Evolutionary conservation across 2,329 filamentous ascomycete genomes (phyloP).

Genomic region (Curvularia hawaiiensis): DNA sequence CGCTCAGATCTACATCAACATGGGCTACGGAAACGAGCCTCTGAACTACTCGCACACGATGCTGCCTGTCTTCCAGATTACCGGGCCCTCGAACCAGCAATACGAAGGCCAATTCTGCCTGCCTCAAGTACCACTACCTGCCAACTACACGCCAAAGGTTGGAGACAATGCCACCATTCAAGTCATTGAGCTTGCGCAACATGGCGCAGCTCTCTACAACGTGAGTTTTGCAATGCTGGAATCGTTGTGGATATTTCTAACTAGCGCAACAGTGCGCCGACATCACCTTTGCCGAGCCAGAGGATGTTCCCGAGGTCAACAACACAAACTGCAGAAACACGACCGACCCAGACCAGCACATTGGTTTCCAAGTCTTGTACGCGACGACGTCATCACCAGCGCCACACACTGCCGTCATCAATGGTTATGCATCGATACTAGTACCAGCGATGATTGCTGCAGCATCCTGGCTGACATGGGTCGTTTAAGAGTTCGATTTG

Average conservation of each 20-base stretch:
- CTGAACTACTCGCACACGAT: slow-evolving; percentile 87
- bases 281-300: slow-evolving; percentile 84
- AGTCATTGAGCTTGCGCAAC: slow-evolving; percentile 79
- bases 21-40: slow-evolving; percentile 82
- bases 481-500: slow-evolving; percentile 6
- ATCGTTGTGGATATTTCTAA: slow-evolving; percentile 7
- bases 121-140: slow-evolving; percentile 84
- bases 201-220: slow-evolving; percentile 82
- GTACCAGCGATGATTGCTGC: slow-evolving; percentile 35
- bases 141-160: slow-evolving; percentile 69
- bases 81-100: slow-evolving; percentile 79
- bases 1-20: slow-evolving; percentile 87
- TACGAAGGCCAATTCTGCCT: slow-evolving; percentile 90
- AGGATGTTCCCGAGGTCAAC: slow-evolving; percentile 77
- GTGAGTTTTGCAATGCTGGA: slow-evolving; percentile 57
- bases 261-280: slow-evolving; percentile 77
- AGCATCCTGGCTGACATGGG: slow-evolving; percentile 37
- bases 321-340: slow-evolving; percentile 88
- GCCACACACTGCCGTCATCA: slow-evolving; percentile 29
- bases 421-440: slow-evolving; percentile 34
- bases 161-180: slow-evolving; percentile 95
- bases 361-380: slow-evolving; percentile 80
- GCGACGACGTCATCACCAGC: slow-evolving; percentile 52
- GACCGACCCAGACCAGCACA: slow-evolving; percentile 51
- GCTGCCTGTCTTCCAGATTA: slow-evolving; percentile 79